Evolutionary conservation across 2,329 filamentous ascomycete genomes (phyloP).

Genomic region (Corniculantispora saksenae): DNA sequence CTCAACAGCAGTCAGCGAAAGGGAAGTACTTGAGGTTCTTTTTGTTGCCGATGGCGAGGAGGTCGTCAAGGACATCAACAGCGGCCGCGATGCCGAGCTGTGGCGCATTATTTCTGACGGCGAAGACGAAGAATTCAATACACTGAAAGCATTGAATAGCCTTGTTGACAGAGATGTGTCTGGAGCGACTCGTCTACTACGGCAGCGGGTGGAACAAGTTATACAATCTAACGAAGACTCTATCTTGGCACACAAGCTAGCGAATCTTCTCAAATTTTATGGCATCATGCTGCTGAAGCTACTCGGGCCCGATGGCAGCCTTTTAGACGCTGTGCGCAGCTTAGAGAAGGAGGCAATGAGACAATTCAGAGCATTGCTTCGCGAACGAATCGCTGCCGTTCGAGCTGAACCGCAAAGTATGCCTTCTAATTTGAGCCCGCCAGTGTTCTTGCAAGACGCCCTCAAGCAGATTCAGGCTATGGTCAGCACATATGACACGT

Average conservation of each 20-base stretch:
- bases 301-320: constrained; percentile 65
- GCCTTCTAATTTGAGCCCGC: constrained; percentile 73
- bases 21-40: constrained; percentile 85
- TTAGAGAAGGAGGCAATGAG: constrained; percentile 76
- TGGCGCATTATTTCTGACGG: constrained; percentile 71
- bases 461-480: constrained; percentile 76
- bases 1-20: constrained; percentile 89
- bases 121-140: constrained; percentile 68
- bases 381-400: constrained; percentile 74
- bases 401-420: constrained; percentile 71
- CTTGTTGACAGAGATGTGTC: constrained; percentile 84
- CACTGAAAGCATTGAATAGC: constrained; percentile 77
- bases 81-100: constrained; percentile 77
- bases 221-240: constrained; percentile 91
- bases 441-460: constrained; percentile 78
- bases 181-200: constrained; percentile 79
- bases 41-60: constrained; percentile 91
- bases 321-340: constrained; percentile 67
- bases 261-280: constrained; percentile 89
- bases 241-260: constrained; percentile 84
- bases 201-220: constrained; percentile 86
- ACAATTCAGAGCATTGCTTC: constrained; percentile 79
- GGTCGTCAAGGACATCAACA: constrained; percentile 78
- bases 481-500: constrained; percentile 85
- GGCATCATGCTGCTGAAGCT: constrained; percentile 80